Evolutionary conservation across 1,284 basidiomycete species (phyloP), one percentile per base, ranked within the genome.

Genomic region (Tylopilus sp.): DNA sequence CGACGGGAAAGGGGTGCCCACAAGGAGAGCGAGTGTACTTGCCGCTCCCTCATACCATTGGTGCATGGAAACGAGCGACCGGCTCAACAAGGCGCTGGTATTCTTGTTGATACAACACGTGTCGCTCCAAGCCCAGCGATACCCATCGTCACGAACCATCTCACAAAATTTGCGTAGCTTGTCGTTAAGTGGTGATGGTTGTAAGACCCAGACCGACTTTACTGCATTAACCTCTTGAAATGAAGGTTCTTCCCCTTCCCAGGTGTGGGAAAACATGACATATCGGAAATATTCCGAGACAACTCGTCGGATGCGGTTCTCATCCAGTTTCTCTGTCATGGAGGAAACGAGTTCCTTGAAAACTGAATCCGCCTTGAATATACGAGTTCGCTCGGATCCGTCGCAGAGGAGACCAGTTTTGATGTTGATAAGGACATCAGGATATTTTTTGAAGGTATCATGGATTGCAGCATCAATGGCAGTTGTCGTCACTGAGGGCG

Each of bases 241-340:
- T 1, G 41, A 44, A 7, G 59, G 55, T 34, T 59, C 57, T 12
- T 55, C 36, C 35, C 46, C 44, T 33, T 59, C 48, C 59, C 57
- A 62, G 2, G 9, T 39, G 25, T 62, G 58, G 3, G 59, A 60
- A 35, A 61, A 41, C 49, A 58, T 58, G 16, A 48, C 46, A 12
- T 57, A 61, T 46, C 31, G 36, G 35, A 57, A 59, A 21, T 59
- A 61, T 41, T 10, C 33, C 10, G 23, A 26, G 23, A 44, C 16
- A 16, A 35, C 42, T 28, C 26, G 40, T 31, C 23, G 29, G 33
- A 44, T 44, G 11, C 25, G 33, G 2, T 26, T 6, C 18, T 44
- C 23, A 13, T 44, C 33, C 23, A 44, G 16, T 35, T 28, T 16
- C 21, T 26, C 33, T 4, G 33, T 35, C 33, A 35, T 44, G 25